A percentile compares a stretch with the other conserved stretches of the same genome.
These are phyloP conservation scores for Juncus effusus DNA, from an alignment of 176 grass and related monocot genomes.

Conservation along the genomic window DNA sequence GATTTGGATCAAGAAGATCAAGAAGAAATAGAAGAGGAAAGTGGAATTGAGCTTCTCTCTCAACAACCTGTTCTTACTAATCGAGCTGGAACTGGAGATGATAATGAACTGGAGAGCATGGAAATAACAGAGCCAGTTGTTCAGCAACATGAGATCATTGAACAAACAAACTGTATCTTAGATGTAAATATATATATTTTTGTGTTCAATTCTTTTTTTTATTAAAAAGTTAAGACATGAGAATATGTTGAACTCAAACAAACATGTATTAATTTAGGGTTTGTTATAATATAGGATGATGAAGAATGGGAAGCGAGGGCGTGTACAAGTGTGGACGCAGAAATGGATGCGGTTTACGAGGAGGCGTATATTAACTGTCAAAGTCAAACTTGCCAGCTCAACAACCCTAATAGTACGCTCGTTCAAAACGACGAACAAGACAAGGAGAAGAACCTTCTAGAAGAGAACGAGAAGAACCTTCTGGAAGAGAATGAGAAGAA, in stretches of 20 bases:
- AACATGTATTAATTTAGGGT: too few relatives aligned
- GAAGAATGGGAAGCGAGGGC: background rate
- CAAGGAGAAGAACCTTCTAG: too few relatives aligned
- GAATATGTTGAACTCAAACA: too few relatives aligned
- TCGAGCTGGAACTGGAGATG: constrained; percentile 25
- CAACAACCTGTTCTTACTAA: constrained; percentile 35
- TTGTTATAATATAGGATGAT: constrained; percentile 4
- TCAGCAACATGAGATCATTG: constrained; percentile 24
- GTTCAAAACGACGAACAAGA: too few relatives aligned
- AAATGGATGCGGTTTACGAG: too few relatives aligned
- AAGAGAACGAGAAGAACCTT: too few relatives aligned
- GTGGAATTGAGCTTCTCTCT: constrained; percentile 37
- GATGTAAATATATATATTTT: constrained; percentile 15
- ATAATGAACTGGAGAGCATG: constrained; percentile 18
- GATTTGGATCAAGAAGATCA: constrained; percentile 35
- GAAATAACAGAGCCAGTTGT: constrained; percentile 24
- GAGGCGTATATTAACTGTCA: too few relatives aligned
- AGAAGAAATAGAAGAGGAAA: constrained; percentile 43
- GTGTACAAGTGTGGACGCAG: background rate
- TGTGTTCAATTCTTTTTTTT: background rate
- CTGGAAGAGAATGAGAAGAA: too few relatives aligned
- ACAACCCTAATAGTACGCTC: too few relatives aligned
- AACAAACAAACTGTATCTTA: constrained; percentile 24
- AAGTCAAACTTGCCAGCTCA: too few relatives aligned
- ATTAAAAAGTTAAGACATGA: too few relatives aligned